Evolutionary conservation across 2,329 filamentous ascomycete species (phyloP).

Genomic region (Arthrobotrys sinensis): DNA sequence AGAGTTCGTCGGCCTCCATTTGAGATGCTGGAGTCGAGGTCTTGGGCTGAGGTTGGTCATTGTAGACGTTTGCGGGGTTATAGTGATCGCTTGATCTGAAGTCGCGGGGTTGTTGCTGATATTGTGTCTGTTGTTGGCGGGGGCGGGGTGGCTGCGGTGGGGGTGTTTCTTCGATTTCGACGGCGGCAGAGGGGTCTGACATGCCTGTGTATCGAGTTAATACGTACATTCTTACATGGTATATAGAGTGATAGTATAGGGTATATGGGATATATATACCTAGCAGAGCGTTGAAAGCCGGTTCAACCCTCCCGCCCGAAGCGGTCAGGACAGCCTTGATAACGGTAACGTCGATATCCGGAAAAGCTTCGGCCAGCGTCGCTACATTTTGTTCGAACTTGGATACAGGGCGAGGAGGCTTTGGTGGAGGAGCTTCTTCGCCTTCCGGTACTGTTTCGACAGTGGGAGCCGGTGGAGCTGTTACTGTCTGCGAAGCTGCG

Average conservation of each 20-base stretch:
- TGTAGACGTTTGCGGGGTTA: constrained; percentile 78
- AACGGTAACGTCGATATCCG: constrained; percentile 82
- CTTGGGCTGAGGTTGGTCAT: constrained; percentile 76
- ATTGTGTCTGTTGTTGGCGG: constrained; percentile 24
- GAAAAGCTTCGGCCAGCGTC: constrained; percentile 94
- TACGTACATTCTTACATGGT: neutral
- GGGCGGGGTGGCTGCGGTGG: constrained; percentile 64
- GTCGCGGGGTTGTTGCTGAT: constrained; percentile 55
- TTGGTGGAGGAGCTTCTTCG: constrained; percentile 75
- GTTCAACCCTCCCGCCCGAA: constrained; percentile 88
- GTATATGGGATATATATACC: constrained; percentile 71
- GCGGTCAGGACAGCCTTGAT: constrained; percentile 90
- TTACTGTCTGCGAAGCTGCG: constrained; percentile 43
- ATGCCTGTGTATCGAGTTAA: constrained; percentile 67
- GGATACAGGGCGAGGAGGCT: constrained; percentile 86
- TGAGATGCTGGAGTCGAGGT: constrained; percentile 79
- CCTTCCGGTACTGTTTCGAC: constrained; percentile 68
- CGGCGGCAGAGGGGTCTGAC: constrained; percentile 72
- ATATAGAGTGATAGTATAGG: neutral
- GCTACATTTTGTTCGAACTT: constrained; percentile 87
- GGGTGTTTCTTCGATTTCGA: constrained; percentile 66
- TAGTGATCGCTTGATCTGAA: constrained; percentile 55
- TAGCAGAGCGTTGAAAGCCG: constrained; percentile 93
- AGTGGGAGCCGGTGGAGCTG: constrained; percentile 62
- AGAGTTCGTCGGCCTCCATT: constrained; percentile 89